Evolutionary conservation across 1,139 yeast species (phyloP), one percentile per base, ranked within the genome.

Genomic region (Insectozyma bohioensis): DNA sequence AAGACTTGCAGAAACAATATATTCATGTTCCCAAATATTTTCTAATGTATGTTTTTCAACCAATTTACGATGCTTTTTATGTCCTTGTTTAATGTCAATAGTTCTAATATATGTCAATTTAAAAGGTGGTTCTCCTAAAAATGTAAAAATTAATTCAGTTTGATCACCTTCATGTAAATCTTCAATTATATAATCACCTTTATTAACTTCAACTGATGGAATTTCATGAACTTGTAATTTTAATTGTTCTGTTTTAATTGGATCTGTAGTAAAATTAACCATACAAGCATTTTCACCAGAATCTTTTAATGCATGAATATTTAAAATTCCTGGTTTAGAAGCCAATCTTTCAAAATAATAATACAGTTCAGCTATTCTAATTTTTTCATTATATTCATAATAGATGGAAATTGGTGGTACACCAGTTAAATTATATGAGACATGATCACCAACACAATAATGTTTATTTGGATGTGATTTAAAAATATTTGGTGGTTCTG

Each of bases 121-220:
- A 56, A 84, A 84, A 12, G 95, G 95, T 10, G 92, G 88, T 0
- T 72, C 70, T 16, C 94, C 94, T 20, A 72, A 71, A 46, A 85
- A 79, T 10, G 76, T 67, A 52, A 85, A 83, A 2, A 67, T 69
- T 34, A 85, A 74, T 49, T 83, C 92, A 1, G 85, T 82, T 50
- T 79, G 81, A 40, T 84, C 94, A 29, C 97, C 98, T 52, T 87
- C 95, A 48, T 88, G 95, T 28, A 92, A 84, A 54, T 87, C 94
- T 40, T 63, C 70, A 35, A 82, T 75, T n/a, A 81, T 63, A 16
- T 77, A 68, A 36, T 80, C 82, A 24, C 95, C 95, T 48, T 83
- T 85, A 28, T 83, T 78, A 11, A 90, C 80, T 42, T 82, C 88
- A n/a, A 90, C 97, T 0, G 95, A 81, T 8, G 99, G 99, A 24